A percentile compares a stretch with the other conserved stretches of the same genome.
Evolutionary conservation across 352 stramenopile genomes (phyloP).

Genomic region (Blastocystis hominis): DNA sequence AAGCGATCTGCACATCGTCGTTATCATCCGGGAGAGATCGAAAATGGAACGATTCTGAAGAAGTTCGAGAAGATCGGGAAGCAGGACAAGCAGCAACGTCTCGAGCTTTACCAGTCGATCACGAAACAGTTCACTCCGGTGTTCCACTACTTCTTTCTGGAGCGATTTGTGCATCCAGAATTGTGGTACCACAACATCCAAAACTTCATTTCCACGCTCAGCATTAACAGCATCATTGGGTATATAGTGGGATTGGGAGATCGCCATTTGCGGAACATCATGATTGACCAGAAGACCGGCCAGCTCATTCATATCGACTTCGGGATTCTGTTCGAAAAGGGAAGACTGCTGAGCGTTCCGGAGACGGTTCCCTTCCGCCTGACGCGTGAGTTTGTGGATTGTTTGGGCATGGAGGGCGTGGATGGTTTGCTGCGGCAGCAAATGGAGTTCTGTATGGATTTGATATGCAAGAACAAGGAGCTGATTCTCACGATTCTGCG

Average conservation of each 20-base stretch:
- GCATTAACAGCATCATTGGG: slow-evolving; percentile 57
- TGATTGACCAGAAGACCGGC: slow-evolving; percentile 88
- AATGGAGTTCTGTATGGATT: slow-evolving; percentile 81
- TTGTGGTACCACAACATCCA: slow-evolving; percentile 65
- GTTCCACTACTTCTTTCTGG: slow-evolving; percentile 93
- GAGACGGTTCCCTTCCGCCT: slow-evolving; percentile 97
- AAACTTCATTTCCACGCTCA: slow-evolving; percentile 54
- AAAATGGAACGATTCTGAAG: slow-evolving; percentile 61
- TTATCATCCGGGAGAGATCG: slow-evolving; percentile 73
- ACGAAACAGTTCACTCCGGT: slow-evolving; percentile 78
- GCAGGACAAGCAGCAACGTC: slow-evolving; percentile 25
- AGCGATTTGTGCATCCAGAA: slow-evolving; percentile 75
- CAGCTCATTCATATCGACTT: slow-evolving; percentile 99
- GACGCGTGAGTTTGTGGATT: slow-evolving; percentile 90
- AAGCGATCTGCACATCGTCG: slow-evolving; percentile 74
- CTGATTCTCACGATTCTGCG: slow-evolving; percentile 93
- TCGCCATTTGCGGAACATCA: slow-evolving; percentile 92
- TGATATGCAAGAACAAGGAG: slow-evolving; percentile 80
- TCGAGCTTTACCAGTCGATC: slow-evolving; percentile 2
- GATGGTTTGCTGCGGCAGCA: slow-evolving; percentile 86
- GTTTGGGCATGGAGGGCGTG: slow-evolving; percentile 87
- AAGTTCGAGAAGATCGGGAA: slow-evolving; percentile 68
- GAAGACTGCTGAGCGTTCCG: slow-evolving; percentile 78
- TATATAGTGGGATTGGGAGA: slow-evolving; percentile 87
- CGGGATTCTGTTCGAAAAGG: slow-evolving; percentile 98